A percentile compares a stretch with the other conserved stretches of the same genome.
Evolutionary conservation across 768 basidiomycete genomes (phyloP).

Genomic region (Hypholoma sublateritium): DNA sequence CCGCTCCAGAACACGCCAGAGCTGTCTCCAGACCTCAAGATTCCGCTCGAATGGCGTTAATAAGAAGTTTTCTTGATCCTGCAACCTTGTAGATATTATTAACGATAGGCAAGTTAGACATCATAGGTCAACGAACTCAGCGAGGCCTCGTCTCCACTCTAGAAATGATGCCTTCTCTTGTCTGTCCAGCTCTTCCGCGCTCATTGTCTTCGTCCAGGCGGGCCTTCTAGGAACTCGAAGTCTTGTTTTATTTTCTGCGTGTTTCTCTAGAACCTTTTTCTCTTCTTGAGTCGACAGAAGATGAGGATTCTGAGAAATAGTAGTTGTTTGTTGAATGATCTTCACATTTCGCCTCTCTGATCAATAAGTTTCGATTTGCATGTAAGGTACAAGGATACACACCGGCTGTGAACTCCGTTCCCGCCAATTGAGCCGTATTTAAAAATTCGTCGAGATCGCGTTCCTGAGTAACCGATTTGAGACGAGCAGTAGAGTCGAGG

Average conservation of each 20-base stretch:
- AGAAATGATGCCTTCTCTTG: constrained; percentile 90
- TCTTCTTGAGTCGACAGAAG: constrained; percentile 85
- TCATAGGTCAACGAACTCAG: constrained; percentile 60
- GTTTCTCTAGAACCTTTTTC: constrained; percentile 67
- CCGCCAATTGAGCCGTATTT: constrained; percentile 92
- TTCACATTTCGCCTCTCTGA: constrained; percentile 80
- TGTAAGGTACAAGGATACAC: constrained; percentile 16
- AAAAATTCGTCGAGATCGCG: constrained; percentile 94
- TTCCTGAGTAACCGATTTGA: constrained; percentile 95
- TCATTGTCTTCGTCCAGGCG: constrained; percentile 83
- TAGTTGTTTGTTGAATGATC: constrained; percentile 62
- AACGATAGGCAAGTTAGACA: not conserved
- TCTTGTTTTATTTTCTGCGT: constrained; percentile 68
- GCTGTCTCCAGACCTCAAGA: constrained; percentile 96
- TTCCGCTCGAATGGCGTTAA: constrained; percentile 97
- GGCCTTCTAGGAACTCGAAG: constrained; percentile 90
- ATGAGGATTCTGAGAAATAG: constrained; percentile 74
- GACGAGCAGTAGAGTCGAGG: constrained; percentile 58
- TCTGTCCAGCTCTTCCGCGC: constrained; percentile 74
- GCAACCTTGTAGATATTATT: constrained; percentile 53
- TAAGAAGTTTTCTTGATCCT: constrained; percentile 85
- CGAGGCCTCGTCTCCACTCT: constrained; percentile 90
- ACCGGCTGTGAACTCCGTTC: constrained; percentile 96
- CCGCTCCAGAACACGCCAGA: constrained; percentile 95
- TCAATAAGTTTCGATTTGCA: constrained; percentile 7